Conservation (phyloP, 2,329 filamentous ascomycete species). For the Nannizzia gypsea region DNA sequence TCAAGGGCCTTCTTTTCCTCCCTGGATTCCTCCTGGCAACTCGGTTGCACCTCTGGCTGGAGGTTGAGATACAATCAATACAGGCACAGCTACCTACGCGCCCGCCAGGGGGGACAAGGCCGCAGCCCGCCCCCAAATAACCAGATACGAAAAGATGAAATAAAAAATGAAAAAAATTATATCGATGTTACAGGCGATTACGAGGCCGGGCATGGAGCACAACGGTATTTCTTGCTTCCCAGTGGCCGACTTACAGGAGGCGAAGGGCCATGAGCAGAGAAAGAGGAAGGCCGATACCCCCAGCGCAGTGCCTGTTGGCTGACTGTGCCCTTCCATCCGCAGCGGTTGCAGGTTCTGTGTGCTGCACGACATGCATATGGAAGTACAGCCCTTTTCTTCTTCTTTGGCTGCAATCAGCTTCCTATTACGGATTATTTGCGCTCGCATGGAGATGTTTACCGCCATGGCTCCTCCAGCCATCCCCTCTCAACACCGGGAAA, state of each 20-base stretch:
- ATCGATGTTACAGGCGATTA: neutral
- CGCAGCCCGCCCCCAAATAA: neutral
- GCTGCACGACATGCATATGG: constrained; percentile 1
- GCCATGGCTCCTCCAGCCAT: neutral
- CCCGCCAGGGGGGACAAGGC: neutral
- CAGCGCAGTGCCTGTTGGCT: neutral
- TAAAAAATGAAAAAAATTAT: neutral
- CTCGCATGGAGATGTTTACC: neutral
- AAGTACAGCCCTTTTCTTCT: neutral
- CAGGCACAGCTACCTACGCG: neutral
- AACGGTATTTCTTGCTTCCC: neutral
- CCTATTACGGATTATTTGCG: neutral
- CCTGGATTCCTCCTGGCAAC: neutral
- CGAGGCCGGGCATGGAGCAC: neutral
- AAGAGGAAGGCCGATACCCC: neutral
- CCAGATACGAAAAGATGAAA: neutral
- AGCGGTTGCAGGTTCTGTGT: constrained; percentile 1
- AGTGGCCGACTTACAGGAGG: neutral
- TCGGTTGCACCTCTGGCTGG: neutral
- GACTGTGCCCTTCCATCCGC: neutral
- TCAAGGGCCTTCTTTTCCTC: neutral
- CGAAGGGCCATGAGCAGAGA: neutral
- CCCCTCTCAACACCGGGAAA: neutral
- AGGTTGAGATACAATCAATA: neutral
- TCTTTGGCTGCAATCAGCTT: neutral